Evolutionary conservation across 108 stramenopile genomes (phyloP), one percentile per base, ranked within the genome.

Genomic region (Parmales sp.): DNA sequence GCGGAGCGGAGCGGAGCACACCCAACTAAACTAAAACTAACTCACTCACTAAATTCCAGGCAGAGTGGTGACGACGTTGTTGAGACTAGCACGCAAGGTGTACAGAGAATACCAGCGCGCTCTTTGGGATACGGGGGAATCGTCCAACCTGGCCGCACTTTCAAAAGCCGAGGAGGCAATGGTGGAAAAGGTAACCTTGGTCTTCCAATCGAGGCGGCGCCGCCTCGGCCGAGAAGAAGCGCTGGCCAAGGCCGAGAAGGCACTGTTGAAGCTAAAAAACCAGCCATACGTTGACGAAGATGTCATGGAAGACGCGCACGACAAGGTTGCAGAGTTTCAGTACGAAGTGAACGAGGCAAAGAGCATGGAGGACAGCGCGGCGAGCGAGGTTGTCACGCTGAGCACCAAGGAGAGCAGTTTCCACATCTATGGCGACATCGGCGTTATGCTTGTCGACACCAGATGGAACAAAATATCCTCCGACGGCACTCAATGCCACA

Each of bases 91-190:
- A 16, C 44, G 66, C n/a, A 44, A 34, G 44, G 66, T 67, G 11
- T 67, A 34, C 66, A 45, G 66, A 31, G 66, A 67, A 46, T 67
- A 67, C 45, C 66, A 67, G 45, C 44, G 66, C 16, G 39, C 39
- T 28, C 66, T 67, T 31, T 67, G 66, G 66, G 66, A 67, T 36
- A 2, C 7, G 66, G 22, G 38, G 23, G 66, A 60, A 4, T 20
- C 48, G 45, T 29, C 18, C 28, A 36, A 23, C 0, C 22, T 67
- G 25, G 23, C 19, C 8, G 66, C n/a, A n/a, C n/a, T n/a, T n/a
- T n/a, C n/a, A n/a, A n/a, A 45, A 46, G 18, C n/a, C 1, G 66
- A 67, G 18, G 44, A 45, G 29, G 45, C 9, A 3, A 31, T 48
- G 44, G 66, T 29, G 1, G 34, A 13, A 23, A 23, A 23, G 45